Evolutionary conservation across 2,329 filamentous ascomycete species (phyloP).

Genomic region (Aphanocladium album): DNA sequence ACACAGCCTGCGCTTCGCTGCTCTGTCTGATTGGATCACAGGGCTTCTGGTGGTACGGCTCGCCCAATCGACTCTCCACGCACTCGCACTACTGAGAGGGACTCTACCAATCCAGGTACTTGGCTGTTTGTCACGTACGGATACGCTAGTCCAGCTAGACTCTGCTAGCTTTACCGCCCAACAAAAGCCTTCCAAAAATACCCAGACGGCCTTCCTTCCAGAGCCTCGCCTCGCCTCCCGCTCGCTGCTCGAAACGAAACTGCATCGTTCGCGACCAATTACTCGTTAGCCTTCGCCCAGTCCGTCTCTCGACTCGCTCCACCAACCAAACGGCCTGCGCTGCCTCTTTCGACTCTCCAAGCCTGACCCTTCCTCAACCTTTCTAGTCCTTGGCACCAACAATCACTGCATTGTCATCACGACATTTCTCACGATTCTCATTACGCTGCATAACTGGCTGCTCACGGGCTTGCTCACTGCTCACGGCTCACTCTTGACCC

Average conservation of each 20-base stretch:
- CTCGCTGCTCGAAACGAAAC: background rate
- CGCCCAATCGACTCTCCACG: too few species aligned
- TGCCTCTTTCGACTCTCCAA: background rate
- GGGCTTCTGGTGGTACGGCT: background rate
- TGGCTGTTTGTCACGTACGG: background rate
- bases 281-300: background rate
- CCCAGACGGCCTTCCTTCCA: background rate
- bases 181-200: background rate
- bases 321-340: background rate
- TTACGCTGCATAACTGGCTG: background rate
- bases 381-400: background rate
- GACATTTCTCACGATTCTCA: background rate
- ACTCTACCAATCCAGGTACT: too few species aligned
- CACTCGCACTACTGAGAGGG: too few species aligned
- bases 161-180: background rate
- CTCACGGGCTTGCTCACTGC: background rate
- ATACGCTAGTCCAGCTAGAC: background rate
- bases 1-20: background rate
- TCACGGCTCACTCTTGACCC: background rate
- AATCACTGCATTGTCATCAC: background rate
- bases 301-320: background rate
- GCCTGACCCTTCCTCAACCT: background rate
- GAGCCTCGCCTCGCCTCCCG: background rate
- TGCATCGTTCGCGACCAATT: background rate
- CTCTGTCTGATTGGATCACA: background rate